Evolutionary conservation across 2,329 filamentous ascomycete species (phyloP).

Genomic region (Hypomyces perniciosus): DNA sequence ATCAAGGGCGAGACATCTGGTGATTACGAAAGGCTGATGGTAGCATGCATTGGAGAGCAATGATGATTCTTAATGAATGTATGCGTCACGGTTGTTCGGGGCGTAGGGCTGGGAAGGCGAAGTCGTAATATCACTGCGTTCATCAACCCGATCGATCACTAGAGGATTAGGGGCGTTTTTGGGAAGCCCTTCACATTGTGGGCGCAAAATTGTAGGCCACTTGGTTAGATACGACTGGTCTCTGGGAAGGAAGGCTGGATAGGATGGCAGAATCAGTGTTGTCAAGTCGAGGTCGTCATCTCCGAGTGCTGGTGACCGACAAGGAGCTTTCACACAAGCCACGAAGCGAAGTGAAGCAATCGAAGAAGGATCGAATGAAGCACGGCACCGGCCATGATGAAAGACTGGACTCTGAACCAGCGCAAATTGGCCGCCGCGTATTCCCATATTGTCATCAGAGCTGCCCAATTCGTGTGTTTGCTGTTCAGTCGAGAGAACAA

Average conservation of each 20-base stretch:
- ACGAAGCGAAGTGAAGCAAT: no score
- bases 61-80: not conserved
- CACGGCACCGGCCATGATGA: no score
- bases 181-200: not conserved
- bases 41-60: slow-evolving; percentile 58
- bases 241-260: not conserved
- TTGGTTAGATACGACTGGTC: not conserved
- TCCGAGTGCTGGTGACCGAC: no score
- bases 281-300: no score
- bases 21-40: slow-evolving; percentile 70
- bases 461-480: no score
- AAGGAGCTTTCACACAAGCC: no score
- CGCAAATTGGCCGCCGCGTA: no score
- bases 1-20: slow-evolving; percentile 81
- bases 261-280: not conserved
- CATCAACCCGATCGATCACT: not conserved
- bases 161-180: not conserved
- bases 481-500: no score
- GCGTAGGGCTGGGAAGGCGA: not conserved
- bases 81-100: not conserved
- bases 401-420: no score
- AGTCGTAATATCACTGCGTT: no score
- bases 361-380: no score
- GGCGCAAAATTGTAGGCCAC: not conserved
- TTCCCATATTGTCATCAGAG: no score